phyloP scores from a whole-genome alignment of 805 yeast genomes.

The Metschnikowia noctiluminum region DNA sequence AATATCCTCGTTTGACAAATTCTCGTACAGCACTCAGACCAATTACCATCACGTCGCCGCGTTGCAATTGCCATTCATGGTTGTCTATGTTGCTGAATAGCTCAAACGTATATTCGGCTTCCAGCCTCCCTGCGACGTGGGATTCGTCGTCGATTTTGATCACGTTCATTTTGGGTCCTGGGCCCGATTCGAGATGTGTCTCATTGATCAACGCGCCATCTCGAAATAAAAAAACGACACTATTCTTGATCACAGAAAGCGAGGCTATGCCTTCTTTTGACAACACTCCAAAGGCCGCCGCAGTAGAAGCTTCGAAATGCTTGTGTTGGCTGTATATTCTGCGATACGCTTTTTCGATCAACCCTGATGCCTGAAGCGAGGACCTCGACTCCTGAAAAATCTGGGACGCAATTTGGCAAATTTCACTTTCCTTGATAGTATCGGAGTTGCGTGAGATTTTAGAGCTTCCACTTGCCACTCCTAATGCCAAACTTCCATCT shows the following conservation, averaged over 20 bases:
- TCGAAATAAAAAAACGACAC: background rate
- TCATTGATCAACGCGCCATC: background rate
- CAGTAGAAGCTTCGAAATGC: background rate
- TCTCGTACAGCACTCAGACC: background rate
- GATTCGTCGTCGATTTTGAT: background rate
- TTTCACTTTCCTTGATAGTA: background rate
- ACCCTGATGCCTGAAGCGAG: background rate
- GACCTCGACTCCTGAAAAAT: background rate
- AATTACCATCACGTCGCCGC: slow-evolving; percentile 3
- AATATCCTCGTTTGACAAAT: background rate
- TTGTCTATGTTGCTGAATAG: background rate
- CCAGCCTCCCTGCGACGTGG: background rate
- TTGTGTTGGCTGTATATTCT: background rate
- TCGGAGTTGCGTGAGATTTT: background rate
- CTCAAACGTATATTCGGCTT: background rate
- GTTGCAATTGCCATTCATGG: background rate
- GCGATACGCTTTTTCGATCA: slow-evolving; percentile 4
- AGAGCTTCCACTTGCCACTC: background rate
- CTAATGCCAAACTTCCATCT: background rate
- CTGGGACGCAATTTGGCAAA: background rate
- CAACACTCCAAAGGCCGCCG: slow-evolving; percentile 1
- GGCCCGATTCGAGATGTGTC: background rate
- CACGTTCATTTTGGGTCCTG: background rate
- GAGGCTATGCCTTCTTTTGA: background rate
- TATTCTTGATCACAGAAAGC: background rate